Conservation (phyloP, 192 early-diverging fungal genomes). For the Chytriomyces confervae region DNA sequence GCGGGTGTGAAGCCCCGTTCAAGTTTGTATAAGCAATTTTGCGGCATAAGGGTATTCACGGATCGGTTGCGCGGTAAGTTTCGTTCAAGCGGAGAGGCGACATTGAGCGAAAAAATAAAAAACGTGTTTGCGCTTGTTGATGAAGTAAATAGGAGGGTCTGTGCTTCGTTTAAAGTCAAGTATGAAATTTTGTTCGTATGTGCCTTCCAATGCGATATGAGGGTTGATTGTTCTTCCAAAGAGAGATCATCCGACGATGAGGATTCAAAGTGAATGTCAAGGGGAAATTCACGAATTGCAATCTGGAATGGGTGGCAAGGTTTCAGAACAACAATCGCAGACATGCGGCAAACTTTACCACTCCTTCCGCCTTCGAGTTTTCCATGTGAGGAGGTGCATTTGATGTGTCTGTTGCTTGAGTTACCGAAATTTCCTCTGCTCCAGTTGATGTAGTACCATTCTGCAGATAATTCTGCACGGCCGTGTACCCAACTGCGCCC, state of each 20-base stretch:
- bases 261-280: slow-evolving; percentile 2
- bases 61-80: background rate
- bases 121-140: slow-evolving; percentile 77
- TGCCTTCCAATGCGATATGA: slow-evolving; percentile 73
- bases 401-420: slow-evolving; percentile 12
- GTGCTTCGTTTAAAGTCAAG: too few relatives aligned
- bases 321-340: background rate
- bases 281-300: slow-evolving; percentile 24
- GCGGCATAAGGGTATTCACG: background rate
- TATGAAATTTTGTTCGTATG: slow-evolving; percentile 71
- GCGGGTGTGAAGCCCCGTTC: slow-evolving; percentile 82
- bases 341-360: slow-evolving; percentile 37
- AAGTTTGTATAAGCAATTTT: slow-evolving; percentile 67
- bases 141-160: slow-evolving; percentile 71
- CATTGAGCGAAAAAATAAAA: slow-evolving; percentile 67
- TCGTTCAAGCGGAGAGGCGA: background rate
- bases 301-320: background rate
- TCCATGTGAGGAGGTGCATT: background rate
- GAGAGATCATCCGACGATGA: background rate
- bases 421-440: background rate
- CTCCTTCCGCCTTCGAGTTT: slow-evolving; percentile 24
- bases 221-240: slow-evolving; percentile 18
- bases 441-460: background rate
- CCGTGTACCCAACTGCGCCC: slow-evolving; percentile 71
- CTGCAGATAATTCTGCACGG: slow-evolving; percentile 69